These are phyloP conservation scores for Capronia epimyces DNA, from an alignment of 2,329 filamentous ascomycete genomes.

Conservation along the genomic window DNA sequence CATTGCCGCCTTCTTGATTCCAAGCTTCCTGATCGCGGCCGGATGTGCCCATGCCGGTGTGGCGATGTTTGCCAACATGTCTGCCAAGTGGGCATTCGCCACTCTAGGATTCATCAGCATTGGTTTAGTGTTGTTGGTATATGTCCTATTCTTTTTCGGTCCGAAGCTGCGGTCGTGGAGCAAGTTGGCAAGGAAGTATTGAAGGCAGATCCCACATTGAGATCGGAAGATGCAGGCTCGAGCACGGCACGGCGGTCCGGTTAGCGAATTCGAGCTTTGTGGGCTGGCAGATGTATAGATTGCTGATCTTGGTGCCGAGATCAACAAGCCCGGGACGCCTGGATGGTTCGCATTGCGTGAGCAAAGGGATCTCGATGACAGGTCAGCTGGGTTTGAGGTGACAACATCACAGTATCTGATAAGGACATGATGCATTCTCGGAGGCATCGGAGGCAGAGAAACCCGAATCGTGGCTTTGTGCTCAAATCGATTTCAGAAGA, in stretches of 20 bases:
- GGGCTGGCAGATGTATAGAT: no score
- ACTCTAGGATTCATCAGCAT: slow-evolving; percentile 40
- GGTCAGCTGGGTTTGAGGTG: no score
- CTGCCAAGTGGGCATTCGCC: slow-evolving; percentile 40
- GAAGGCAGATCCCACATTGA: background rate
- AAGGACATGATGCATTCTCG: background rate
- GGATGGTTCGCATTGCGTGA: no score
- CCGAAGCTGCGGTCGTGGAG: slow-evolving; percentile 33
- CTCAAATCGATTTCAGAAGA: no score
- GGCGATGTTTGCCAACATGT: slow-evolving; percentile 38
- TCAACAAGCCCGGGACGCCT: no score
- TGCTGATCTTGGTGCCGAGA: no score
- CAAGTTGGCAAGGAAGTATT: slow-evolving; percentile 31
- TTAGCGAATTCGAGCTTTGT: no score
- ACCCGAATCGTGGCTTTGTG: no score
- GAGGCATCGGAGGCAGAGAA: no score
- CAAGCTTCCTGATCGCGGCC: slow-evolving; percentile 41
- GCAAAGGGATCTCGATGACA: no score
- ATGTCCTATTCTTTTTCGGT: slow-evolving; percentile 41
- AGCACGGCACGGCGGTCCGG: no score
- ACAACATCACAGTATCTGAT: background rate
- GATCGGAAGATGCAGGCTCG: no score
- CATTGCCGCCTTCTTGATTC: slow-evolving; percentile 43
- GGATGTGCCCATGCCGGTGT: slow-evolving; percentile 39
- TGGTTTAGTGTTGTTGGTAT: slow-evolving; percentile 38